A percentile compares a stretch with the other conserved stretches of the same genome.
phyloP scores from a whole-genome alignment of 2,329 filamentous ascomycete species.

The Balansia obtecta region DNA sequence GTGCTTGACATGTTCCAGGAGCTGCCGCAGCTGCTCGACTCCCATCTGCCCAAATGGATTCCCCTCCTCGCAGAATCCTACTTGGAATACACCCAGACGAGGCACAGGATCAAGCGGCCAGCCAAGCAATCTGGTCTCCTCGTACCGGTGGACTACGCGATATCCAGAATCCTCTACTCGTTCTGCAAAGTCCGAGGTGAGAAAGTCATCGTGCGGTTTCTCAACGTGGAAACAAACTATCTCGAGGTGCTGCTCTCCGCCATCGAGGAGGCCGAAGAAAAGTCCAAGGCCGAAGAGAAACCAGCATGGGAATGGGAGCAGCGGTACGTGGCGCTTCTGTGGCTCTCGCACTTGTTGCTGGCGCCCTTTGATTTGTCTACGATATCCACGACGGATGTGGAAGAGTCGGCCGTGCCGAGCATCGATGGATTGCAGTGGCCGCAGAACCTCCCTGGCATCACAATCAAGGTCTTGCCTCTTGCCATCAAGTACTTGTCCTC shows the following conservation, averaged over 20 bases:
- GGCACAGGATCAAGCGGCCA: slow-evolving; percentile 26
- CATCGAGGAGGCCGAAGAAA: slow-evolving; percentile 48
- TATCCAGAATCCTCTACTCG: slow-evolving; percentile 71
- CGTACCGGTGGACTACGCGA: slow-evolving; percentile 51
- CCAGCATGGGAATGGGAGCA: slow-evolving; percentile 66
- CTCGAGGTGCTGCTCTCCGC: slow-evolving; percentile 68
- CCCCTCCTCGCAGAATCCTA: slow-evolving; percentile 66
- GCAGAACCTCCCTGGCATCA: slow-evolving; percentile 52
- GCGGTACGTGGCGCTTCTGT: slow-evolving; percentile 74
- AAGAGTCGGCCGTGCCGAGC: slow-evolving; percentile 29
- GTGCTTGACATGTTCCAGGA: slow-evolving; percentile 87
- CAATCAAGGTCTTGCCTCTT: slow-evolving; percentile 56
- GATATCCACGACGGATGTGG: slow-evolving; percentile 54
- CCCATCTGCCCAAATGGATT: slow-evolving; percentile 64
- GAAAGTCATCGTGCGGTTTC: slow-evolving; percentile 81
- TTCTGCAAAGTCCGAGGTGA: slow-evolving; percentile 91
- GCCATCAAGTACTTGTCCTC: slow-evolving; percentile 59
- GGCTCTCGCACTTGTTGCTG: slow-evolving; percentile 71
- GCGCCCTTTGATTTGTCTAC: slow-evolving; percentile 85
- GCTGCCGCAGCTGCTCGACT: slow-evolving; percentile 84
- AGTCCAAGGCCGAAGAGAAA: slow-evolving; percentile 8
- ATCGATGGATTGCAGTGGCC: slow-evolving; percentile 44
- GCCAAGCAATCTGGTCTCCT: slow-evolving; percentile 27
- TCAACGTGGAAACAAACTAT: slow-evolving; percentile 80
- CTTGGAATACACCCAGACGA: slow-evolving; percentile 47